These are phyloP conservation scores for Magnolia sinica DNA, from an alignment of 164 flowering plant species.

Conservation along the genomic window DNA sequence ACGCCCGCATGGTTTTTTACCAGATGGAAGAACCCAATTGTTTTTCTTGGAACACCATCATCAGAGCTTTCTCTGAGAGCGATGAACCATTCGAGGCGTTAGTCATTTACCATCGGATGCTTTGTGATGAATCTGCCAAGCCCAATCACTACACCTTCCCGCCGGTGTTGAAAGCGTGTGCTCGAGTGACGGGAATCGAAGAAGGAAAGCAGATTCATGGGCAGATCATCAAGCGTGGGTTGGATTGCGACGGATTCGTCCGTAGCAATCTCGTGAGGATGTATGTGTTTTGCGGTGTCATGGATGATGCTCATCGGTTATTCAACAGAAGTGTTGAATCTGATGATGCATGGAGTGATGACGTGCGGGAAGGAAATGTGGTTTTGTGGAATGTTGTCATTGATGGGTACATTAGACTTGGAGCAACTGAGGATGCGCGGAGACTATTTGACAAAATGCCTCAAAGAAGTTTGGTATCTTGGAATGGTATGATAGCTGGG, in stretches of 20 bases:
- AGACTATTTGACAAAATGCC: slow-evolving; percentile 55
- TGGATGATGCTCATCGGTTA: slow-evolving; percentile 24
- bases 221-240: slow-evolving; percentile 7
- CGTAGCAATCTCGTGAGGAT: slow-evolving; percentile 9
- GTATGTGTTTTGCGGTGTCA: slow-evolving; percentile 30
- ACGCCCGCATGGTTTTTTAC: slow-evolving; percentile 10
- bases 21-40: slow-evolving; percentile 14
- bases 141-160: slow-evolving; percentile 16
- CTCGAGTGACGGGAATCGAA: background rate
- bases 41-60: slow-evolving; percentile 21
- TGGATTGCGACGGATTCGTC: slow-evolving; percentile 5
- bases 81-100: slow-evolving; percentile 33
- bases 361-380: slow-evolving; percentile 34
- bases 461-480: slow-evolving; percentile 57
- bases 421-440: slow-evolving; percentile 36
- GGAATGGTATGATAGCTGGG: slow-evolving; percentile 68
- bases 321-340: slow-evolving; percentile 7
- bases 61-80: slow-evolving; percentile 25
- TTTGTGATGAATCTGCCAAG: slow-evolving; percentile 14
- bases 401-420: slow-evolving; percentile 50
- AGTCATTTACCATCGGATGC: slow-evolving; percentile 31
- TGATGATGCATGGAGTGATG: background rate
- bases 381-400: slow-evolving; percentile 71
- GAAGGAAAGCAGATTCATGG: slow-evolving; percentile 13
- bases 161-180: slow-evolving; percentile 15